Percentiles rank a stretch among this genome's conserved stretches.
phyloP scores from a whole-genome alignment of 345 rosid genomes.

The Gossypium turneri region DNA sequence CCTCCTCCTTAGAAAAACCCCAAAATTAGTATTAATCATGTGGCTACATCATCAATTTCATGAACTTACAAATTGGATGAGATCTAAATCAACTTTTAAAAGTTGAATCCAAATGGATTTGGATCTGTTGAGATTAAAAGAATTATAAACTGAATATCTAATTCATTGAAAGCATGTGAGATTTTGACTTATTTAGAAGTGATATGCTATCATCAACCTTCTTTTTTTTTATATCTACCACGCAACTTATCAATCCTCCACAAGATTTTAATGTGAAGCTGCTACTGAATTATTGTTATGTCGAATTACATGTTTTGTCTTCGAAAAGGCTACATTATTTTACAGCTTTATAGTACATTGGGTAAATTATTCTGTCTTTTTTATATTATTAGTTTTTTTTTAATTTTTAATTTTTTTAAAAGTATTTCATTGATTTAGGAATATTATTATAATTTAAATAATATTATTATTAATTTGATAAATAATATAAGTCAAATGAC shows the following conservation, averaged over 20 bases:
- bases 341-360: no score
- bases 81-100: background rate
- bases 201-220: background rate
- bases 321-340: no score
- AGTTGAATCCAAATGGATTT: background rate
- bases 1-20: background rate
- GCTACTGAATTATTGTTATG: background rate
- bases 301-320: no score
- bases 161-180: background rate
- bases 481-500: no score
- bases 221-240: background rate
- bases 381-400: no score
- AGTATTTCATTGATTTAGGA: no score
- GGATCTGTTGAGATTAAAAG: background rate
- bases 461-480: no score
- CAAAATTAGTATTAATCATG: background rate
- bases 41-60: background rate
- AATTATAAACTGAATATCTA: background rate
- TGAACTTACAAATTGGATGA: background rate
- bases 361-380: no score
- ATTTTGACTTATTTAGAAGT: background rate
- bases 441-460: no score
- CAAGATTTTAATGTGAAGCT: background rate
- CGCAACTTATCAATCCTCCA: background rate
- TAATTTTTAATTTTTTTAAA: no score